These are phyloP conservation scores for Mycogone perniciosa DNA, from an alignment of 2,329 filamentous ascomycete species.

Conservation along the genomic window DNA sequence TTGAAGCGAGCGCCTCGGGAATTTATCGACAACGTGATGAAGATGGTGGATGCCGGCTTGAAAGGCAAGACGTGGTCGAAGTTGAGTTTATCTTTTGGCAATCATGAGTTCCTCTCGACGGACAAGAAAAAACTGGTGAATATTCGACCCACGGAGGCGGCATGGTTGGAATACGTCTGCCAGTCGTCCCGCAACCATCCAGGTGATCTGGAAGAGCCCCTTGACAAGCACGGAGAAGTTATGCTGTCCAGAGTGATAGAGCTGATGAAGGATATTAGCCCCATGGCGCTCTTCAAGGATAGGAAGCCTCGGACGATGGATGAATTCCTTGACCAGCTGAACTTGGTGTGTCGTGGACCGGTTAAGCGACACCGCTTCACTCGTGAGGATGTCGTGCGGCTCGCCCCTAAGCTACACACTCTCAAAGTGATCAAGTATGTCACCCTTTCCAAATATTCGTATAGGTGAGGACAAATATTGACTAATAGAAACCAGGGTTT, in stretches of 20 bases:
- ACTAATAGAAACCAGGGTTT: slow-evolving; percentile 1
- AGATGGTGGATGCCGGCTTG: slow-evolving; percentile 12
- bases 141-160: slow-evolving; percentile 19
- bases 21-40: slow-evolving; percentile 14
- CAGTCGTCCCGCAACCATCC: slow-evolving; percentile 13
- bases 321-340: slow-evolving; percentile 20
- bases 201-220: background rate
- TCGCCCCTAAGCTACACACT: slow-evolving; percentile 7
- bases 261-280: slow-evolving; percentile 18
- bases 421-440: slow-evolving; percentile 6
- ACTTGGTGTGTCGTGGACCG: slow-evolving; percentile 15
- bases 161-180: slow-evolving; percentile 20
- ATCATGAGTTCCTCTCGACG: slow-evolving; percentile 8
- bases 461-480: background rate
- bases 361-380: slow-evolving; percentile 20
- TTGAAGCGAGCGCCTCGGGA: slow-evolving; percentile 14
- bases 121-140: background rate
- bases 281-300: slow-evolving; percentile 15
- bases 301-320: slow-evolving; percentile 13
- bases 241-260: slow-evolving; percentile 19
- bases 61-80: background rate
- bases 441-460: background rate
- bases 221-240: slow-evolving; percentile 12
- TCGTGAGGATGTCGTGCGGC: slow-evolving; percentile 13
- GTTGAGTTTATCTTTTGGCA: slow-evolving; percentile 11